These are phyloP conservation scores for Paecilomyces sp. DNA, from an alignment of 2,329 filamentous ascomycete genomes.

Conservation along the genomic window DNA sequence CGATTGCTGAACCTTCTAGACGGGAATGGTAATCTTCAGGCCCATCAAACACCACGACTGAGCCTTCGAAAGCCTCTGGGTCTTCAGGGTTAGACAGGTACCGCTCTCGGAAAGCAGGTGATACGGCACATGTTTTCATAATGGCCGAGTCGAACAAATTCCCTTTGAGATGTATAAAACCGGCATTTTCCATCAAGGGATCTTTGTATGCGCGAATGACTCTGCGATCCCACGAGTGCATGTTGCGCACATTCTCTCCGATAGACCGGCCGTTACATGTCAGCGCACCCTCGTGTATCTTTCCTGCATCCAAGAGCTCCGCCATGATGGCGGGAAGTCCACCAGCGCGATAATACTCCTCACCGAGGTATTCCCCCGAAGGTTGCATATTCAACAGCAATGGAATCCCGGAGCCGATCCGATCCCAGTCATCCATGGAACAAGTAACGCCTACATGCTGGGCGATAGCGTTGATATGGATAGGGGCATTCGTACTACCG, in stretches of 20 bases:
- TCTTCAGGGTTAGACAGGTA: conserved; percentile 41
- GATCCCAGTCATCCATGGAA: conserved; percentile 49
- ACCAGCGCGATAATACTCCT: conserved; percentile 49
- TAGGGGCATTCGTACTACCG: conserved; percentile 51
- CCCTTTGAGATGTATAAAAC: conserved; percentile 44
- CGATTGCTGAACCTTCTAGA: conserved; percentile 36
- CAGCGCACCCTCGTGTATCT: conserved; percentile 36
- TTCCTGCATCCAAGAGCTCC: conserved; percentile 44
- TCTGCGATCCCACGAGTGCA: conserved; percentile 44
- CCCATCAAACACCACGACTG: conserved; percentile 45
- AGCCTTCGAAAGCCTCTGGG: conserved; percentile 42
- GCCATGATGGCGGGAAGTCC: conserved; percentile 48
- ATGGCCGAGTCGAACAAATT: conserved; percentile 47
- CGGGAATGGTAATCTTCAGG: conserved; percentile 43
- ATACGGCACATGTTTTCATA: conserved; percentile 48
- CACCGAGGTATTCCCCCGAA: conserved; percentile 45
- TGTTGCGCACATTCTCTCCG: conserved; percentile 36
- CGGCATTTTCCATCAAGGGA: conserved; percentile 44
- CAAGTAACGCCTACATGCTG: conserved; percentile 47
- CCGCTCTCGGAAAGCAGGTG: conserved; percentile 35
- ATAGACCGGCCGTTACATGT: conserved; percentile 44
- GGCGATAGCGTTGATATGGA: conserved; percentile 50
- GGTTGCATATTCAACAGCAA: conserved; percentile 51
- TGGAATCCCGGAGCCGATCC: conserved; percentile 43
- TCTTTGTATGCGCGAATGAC: conserved; percentile 40